A percentile compares a stretch with the other conserved stretches of the same genome.
These are phyloP conservation scores for Claviceps citrina DNA, from an alignment of 2,329 filamentous ascomycete species.

Conservation along the genomic window DNA sequence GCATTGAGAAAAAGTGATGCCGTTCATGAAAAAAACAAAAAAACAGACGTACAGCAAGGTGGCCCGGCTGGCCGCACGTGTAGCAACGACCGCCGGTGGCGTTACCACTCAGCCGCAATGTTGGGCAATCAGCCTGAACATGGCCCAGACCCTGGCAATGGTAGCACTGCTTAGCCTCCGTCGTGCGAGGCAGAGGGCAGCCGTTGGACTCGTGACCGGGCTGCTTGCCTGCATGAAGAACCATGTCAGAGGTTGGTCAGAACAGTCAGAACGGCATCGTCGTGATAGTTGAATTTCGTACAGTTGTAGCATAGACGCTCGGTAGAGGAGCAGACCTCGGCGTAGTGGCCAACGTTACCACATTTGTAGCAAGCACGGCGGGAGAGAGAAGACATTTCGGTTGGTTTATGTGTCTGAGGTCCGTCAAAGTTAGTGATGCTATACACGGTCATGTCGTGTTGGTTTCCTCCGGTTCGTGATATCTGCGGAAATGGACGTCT, in stretches of 20 bases:
- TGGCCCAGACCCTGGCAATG: conserved; percentile 97
- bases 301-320: conserved; percentile 99
- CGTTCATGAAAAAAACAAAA: neutral
- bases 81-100: conserved; percentile 83
- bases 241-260: neutral
- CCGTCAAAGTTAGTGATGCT: neutral
- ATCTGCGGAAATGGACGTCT: neutral
- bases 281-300: conserved; percentile 29
- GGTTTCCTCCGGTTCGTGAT: neutral
- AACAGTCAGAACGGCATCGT: neutral
- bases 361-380: conserved; percentile 73
- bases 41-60: conserved; percentile 56
- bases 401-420: neutral
- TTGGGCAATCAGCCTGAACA: conserved; percentile 97
- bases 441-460: neutral
- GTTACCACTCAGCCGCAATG: conserved; percentile 75
- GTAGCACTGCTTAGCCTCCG: conserved; percentile 99
- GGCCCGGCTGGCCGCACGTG: conserved; percentile 83
- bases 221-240: conserved; percentile 50
- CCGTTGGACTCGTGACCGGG: conserved; percentile 93
- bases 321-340: conserved; percentile 90
- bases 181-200: conserved; percentile 90
- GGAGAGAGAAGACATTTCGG: conserved; percentile 61
- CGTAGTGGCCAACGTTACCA: conserved; percentile 67
- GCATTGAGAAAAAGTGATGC: neutral